Percentiles rank a stretch among this genome's conserved stretches.
Conservation (phyloP, 495 filamentous ascomycete genomes). For the Cenococcum geophilum region DNA sequence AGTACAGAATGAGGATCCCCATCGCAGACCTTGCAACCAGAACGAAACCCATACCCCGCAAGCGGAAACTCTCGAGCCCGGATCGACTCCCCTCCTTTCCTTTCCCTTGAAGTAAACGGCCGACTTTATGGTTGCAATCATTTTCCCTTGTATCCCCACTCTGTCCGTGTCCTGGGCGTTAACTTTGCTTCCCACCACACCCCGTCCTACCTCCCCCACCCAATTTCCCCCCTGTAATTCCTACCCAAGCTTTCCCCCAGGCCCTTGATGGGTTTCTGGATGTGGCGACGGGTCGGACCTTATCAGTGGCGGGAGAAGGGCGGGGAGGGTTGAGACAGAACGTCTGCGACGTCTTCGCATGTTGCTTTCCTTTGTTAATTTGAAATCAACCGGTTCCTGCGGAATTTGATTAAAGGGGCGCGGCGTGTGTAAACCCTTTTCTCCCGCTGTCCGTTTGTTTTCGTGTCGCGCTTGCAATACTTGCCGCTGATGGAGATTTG, state of each 20-base stretch:
- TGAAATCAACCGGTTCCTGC: not conserved
- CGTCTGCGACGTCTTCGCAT: conserved; percentile 9
- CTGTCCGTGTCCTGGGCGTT: not conserved
- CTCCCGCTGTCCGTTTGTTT: not conserved
- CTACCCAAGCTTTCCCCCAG: conserved; percentile 3
- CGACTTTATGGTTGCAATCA: not conserved
- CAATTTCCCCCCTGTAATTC: not conserved
- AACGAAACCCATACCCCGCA: not conserved
- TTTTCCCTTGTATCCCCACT: conserved; percentile 3
- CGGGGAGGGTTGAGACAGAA: conserved; percentile 4
- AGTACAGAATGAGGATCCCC: conserved; percentile 5
- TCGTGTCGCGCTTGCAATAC: not conserved
- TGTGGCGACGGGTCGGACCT: not conserved
- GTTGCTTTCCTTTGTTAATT: conserved; percentile 7
- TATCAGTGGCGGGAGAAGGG: not conserved
- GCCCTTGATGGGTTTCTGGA: conserved; percentile 6
- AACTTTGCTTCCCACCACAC: not conserved
- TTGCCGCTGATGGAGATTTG: no score
- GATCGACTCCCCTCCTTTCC: conserved; percentile 5
- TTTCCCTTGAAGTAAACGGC: not conserved
- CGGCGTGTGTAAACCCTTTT: not conserved
- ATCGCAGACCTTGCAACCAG: conserved; percentile 2
- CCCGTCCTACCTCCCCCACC: not conserved
- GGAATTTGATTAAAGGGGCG: not conserved
- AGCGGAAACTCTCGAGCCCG: conserved; percentile 3